Evolutionary conservation across 768 basidiomycete species (phyloP), one percentile per base, ranked within the genome.

Genomic region (Ramaria sp.): DNA sequence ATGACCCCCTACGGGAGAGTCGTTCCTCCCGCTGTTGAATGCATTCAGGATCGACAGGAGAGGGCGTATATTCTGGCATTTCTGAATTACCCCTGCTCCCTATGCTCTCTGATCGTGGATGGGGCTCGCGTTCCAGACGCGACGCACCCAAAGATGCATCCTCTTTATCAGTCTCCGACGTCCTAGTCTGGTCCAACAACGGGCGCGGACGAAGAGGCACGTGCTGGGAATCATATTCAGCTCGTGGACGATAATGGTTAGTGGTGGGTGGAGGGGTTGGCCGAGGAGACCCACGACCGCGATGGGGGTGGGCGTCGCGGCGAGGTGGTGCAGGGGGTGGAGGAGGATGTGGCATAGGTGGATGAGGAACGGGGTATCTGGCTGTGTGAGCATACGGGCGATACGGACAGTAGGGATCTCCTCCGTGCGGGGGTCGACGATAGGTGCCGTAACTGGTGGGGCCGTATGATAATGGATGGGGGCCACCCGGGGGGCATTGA

Each of bases 341-440:
- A 37, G 51, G 51, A 27, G 51, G 50, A 24, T 51, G 50, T n/a
- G 50, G 51, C 13, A 38, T 18, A 41, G 51, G 51, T 7, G 38
- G 37, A 34, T 34, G 32, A 1, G 32, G 32, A 8, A 8, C 32
- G 32, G 32, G n/a, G n/a, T n/a, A n/a, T n/a, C n/a, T n/a, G n/a
- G n/a, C n/a, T n/a, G n/a, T n/a, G n/a, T n/a, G n/a, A n/a, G 24
- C 15, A 28, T 22, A 52, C 2, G 42, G 38, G 24, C 24, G 5
- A 24, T 52, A 32, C 12, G 51, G 38, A 13, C 22, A 18, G 32
- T 36, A 50, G 13, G 37, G 5, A n/a, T 47, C 45, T 22, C 1
- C n/a, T 6, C 13, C 13, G 32, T 20, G 38, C 24, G 22, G 27
- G 20, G 51, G 16, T 30, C 42, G 32, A 38, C 12, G 8, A 20